phyloP scores from a whole-genome alignment of 2,329 filamentous ascomycete species.

The Paraconiothyrium sp. region DNA sequence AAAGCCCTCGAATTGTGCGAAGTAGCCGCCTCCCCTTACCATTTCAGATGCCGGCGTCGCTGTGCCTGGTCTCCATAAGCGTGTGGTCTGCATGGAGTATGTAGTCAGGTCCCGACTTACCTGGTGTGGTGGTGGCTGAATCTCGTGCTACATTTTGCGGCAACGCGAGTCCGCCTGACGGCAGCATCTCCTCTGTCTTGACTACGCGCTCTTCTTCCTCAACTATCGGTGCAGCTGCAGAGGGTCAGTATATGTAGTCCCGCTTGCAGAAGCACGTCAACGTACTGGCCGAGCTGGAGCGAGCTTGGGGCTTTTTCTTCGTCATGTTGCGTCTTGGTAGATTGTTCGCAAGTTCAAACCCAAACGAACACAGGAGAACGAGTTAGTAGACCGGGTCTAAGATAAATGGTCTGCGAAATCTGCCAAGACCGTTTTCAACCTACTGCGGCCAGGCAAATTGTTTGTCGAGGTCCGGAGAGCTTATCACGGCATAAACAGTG shows the following conservation, averaged over 20 bases:
- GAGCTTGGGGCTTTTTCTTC: background rate
- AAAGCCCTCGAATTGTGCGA: conserved; percentile 11
- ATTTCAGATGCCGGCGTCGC: background rate
- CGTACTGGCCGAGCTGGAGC: background rate
- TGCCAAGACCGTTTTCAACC: background rate
- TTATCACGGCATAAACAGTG: background rate
- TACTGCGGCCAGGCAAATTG: background rate
- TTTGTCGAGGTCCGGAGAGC: background rate
- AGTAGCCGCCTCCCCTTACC: conserved; percentile 7
- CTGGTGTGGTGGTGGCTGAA: background rate
- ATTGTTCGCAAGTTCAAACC: too few relatives aligned
- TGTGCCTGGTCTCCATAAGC: background rate
- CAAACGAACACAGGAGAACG: background rate
- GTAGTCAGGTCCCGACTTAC: background rate
- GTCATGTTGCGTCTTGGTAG: background rate
- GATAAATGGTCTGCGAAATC: background rate
- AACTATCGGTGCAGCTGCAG: background rate
- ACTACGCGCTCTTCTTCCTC: background rate
- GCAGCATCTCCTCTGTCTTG: background rate
- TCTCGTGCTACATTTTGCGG: background rate
- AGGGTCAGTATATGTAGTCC: background rate
- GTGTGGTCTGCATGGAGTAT: background rate
- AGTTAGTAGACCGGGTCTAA: background rate
- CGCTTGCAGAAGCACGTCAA: background rate
- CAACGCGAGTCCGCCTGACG: conserved; percentile 4